A percentile compares a stretch with the other conserved stretches of the same genome.
Evolutionary conservation across 1,139 yeast species (phyloP).

Genomic region (Yamadazyma atmosphaerica): DNA sequence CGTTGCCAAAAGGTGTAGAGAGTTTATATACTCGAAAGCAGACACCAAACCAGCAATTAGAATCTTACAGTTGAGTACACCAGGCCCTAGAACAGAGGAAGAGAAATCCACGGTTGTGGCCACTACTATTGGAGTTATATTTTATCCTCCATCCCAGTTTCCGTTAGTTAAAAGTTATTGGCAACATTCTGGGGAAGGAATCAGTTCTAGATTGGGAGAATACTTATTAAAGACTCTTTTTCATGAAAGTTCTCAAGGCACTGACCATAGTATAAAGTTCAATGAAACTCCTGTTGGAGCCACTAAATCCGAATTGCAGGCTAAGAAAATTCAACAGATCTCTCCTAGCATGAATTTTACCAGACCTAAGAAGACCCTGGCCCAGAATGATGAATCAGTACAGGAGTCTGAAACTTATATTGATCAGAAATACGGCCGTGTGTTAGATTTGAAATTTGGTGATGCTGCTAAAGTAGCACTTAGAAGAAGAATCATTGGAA

Average conservation of each 20-base stretch:
- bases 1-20: constrained; percentile 84
- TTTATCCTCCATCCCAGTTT: constrained; percentile 60
- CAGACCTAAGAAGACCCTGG: constrained; percentile 4
- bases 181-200: constrained; percentile 97
- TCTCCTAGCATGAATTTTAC: constrained; percentile 22
- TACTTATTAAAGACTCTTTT: constrained; percentile 69
- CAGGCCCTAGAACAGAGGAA: constrained; percentile 59
- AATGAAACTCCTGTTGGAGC: constrained; percentile 16
- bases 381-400: constrained; percentile 31
- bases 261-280: constrained; percentile 11
- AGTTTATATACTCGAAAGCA: constrained; percentile 54
- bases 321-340: constrained; percentile 34
- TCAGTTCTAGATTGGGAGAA: constrained; percentile 87
- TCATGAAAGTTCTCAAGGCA: constrained; percentile 20
- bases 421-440: constrained; percentile 90
- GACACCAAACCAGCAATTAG: constrained; percentile 43
- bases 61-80: constrained; percentile 76
- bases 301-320: constrained; percentile 39
- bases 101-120: constrained; percentile 62
- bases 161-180: constrained; percentile 80
- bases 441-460: constrained; percentile 74
- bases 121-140: constrained; percentile 72
- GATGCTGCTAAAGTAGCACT: constrained; percentile 74
- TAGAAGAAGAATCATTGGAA: constrained; percentile 72
- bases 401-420: constrained; percentile 69